Evolutionary conservation across 768 basidiomycete genomes (phyloP), one percentile per base, ranked within the genome.

Genomic region (Cystobasidium tubakii): DNA sequence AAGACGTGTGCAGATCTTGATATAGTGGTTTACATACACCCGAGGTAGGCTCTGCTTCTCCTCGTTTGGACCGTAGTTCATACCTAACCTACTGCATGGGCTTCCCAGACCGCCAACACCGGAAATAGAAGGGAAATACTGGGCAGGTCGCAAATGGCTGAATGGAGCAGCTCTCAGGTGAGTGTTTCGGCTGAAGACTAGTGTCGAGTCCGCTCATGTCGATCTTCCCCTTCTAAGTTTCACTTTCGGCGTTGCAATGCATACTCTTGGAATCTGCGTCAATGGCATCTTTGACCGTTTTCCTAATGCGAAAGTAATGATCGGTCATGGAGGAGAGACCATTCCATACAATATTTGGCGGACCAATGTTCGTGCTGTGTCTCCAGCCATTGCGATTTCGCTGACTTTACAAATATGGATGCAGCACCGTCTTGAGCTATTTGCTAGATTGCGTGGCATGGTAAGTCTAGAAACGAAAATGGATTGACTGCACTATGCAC

Each of bases 1-100:
- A 50, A 46, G 27, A 60, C 43, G 3, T 27, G 34, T 21, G 46
- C 43, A 3, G 53, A 70, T 10, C 67, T 70, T 60, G 67, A 53
- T 62, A 29, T 43, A 62, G 29, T 54, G 4, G 67, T 70, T n/a
- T 70, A 70, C 67, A 70, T 70, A 3, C 67, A 70, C 64, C 67
- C 67, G 13, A 43, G 67, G 34, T 53, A 13, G 19, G 53, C 27
- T n/a, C n/a, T n/a, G n/a, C n/a, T n/a, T n/a, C n/a, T n/a, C n/a
- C n/a, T n/a, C n/a, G n/a, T n/a, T n/a, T n/a, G n/a, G n/a, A n/a
- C n/a, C n/a, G n/a, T n/a, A n/a, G n/a, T n/a, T n/a, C n/a, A n/a
- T n/a, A n/a, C n/a, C n/a, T n/a, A n/a, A n/a, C n/a, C n/a, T n/a
- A n/a, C 42, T 42, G 42, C 7, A 7, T 42, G 7, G 7, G n/a